Conservation (phyloP, 139 green algal genomes). For the Spirogloea muscicola region DNA sequence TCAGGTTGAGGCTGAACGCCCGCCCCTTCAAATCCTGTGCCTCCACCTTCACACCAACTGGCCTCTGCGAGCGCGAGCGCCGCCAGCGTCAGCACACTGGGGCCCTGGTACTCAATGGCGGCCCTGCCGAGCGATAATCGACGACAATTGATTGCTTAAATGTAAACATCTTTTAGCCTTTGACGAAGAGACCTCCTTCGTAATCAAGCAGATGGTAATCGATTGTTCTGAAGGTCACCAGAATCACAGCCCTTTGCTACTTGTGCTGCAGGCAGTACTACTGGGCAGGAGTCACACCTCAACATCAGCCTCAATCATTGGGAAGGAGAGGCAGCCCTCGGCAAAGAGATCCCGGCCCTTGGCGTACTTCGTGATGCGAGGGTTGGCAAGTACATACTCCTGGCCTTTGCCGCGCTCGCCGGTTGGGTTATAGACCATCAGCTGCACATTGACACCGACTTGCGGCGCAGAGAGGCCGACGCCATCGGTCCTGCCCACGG, state of each 20-base stretch:
- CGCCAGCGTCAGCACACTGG: too few relatives aligned
- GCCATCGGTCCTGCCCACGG: slow-evolving; percentile 82
- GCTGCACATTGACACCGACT: slow-evolving; percentile 91
- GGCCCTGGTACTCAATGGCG: too few relatives aligned
- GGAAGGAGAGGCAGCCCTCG: slow-evolving; percentile 56
- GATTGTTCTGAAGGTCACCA: too few relatives aligned
- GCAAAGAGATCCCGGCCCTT: slow-evolving; percentile 54
- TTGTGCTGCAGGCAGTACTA: too few relatives aligned
- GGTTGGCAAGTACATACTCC: slow-evolving; percentile 93
- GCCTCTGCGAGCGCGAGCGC: slow-evolving; percentile 34
- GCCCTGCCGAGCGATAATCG: too few relatives aligned
- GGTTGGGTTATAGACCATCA: slow-evolving; percentile 97
- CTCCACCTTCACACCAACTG: slow-evolving; percentile 67
- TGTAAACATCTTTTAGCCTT: too few relatives aligned
- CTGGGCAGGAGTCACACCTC: too few relatives aligned
- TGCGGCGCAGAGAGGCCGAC: slow-evolving; percentile 90
- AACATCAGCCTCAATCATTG: slow-evolving; percentile 8
- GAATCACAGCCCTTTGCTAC: too few relatives aligned
- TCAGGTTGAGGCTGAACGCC: slow-evolving; percentile 61
- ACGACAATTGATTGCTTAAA: too few relatives aligned
- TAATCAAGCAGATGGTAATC: too few relatives aligned
- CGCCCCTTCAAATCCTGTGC: slow-evolving; percentile 74
- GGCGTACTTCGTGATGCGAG: slow-evolving; percentile 65
- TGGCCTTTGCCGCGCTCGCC: slow-evolving; percentile 58
- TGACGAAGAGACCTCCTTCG: too few relatives aligned